Conservation (phyloP, 176 grass and related monocot species). For the Alloteropsis semialata region DNA sequence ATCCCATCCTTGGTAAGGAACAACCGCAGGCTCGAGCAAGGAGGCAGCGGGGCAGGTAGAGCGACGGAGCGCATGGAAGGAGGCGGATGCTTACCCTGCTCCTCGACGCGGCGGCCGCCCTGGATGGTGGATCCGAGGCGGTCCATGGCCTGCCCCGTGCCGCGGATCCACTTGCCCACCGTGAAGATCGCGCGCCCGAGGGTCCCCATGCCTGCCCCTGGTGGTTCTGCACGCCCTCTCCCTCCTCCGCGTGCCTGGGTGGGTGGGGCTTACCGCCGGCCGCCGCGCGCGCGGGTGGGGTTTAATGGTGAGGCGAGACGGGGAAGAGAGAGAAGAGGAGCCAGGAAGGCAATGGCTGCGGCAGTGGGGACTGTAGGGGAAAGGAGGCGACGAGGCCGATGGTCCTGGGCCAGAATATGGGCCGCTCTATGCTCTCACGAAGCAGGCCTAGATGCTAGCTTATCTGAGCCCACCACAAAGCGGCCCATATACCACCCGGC, state of each 20-base stretch:
- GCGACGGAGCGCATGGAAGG: background rate
- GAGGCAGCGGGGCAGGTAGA: background rate
- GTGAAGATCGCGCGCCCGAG: conserved; percentile 88
- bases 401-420: background rate
- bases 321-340: conserved; percentile 7
- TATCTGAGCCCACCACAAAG: no score
- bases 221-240: background rate
- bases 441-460: background rate
- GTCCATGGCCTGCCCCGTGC: conserved; percentile 90
- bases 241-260: background rate
- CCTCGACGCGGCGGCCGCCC: conserved; percentile 69
- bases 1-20: conserved; percentile 2
- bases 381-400: background rate
- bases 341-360: conserved; percentile 22
- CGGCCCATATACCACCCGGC: no score
- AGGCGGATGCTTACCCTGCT: conserved; percentile 53
- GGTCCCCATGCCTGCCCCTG: conserved; percentile 53
- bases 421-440: background rate
- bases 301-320: conserved; percentile 17
- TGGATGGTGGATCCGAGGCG: conserved; percentile 82
- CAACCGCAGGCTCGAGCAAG: background rate
- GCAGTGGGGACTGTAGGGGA: background rate
- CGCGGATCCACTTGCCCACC: conserved; percentile 96
- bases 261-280: conserved; percentile 25
- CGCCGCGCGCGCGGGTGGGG: conserved; percentile 10